Evolutionary conservation across 306 rosid genomes (phyloP).

Genomic region (Cercis canadensis): DNA sequence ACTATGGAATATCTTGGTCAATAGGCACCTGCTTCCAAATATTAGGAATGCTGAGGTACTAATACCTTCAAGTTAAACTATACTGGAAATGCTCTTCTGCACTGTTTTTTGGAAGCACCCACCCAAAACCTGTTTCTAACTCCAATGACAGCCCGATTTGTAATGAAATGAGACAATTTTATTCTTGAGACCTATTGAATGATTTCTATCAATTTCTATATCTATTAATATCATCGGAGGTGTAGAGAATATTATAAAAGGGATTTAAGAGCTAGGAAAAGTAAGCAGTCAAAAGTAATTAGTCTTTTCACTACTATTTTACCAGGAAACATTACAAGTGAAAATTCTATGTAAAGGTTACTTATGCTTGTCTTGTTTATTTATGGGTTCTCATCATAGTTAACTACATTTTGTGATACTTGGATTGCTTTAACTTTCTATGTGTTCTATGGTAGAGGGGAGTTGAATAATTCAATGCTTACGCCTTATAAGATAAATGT

Average conservation of each 20-base stretch:
- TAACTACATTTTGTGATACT: background rate
- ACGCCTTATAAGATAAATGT: slow-evolving; percentile 8
- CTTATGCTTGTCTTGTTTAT: background rate
- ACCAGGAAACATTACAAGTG: background rate
- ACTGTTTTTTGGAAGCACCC: slow-evolving; percentile 5
- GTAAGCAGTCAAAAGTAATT: slow-evolving; percentile 15
- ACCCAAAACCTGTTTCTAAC: slow-evolving; percentile 3
- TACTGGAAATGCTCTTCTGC: slow-evolving; percentile 11
- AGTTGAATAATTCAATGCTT: slow-evolving; percentile 2
- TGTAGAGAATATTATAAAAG: background rate
- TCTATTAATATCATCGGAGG: background rate
- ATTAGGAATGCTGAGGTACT: slow-evolving; percentile 91
- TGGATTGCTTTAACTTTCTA: background rate
- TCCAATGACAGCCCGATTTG: background rate
- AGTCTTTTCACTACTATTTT: background rate
- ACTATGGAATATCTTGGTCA: slow-evolving; percentile 88
- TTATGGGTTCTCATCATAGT: background rate
- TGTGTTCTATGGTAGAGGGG: background rate
- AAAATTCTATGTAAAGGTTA: background rate
- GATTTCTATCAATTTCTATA: background rate
- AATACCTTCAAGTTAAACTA: slow-evolving; percentile 2
- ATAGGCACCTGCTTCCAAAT: slow-evolving; percentile 86
- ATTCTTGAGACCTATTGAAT: slow-evolving; percentile 15
- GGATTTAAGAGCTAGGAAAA: no score
- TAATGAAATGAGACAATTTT: slow-evolving; percentile 17